phyloP scores from a whole-genome alignment of 129 eudicot genomes.

The Gnaphalium uliginosum region DNA sequence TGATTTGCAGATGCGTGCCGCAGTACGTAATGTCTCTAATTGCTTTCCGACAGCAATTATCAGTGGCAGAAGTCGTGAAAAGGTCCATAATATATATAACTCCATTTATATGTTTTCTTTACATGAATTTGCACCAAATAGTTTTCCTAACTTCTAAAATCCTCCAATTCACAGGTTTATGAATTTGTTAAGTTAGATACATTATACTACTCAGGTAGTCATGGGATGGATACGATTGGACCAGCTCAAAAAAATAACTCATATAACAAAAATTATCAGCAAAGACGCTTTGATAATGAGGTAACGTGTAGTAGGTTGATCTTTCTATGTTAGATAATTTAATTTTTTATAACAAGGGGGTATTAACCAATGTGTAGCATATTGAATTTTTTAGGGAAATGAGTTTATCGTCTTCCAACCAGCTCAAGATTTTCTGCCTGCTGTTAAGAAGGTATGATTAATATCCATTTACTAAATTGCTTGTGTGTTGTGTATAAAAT shows the following conservation, averaged over 20 bases:
- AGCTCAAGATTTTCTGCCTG: slow-evolving; percentile 36
- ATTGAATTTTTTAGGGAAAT: slow-evolving; percentile 30
- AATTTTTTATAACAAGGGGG: background rate
- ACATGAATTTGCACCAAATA: background rate
- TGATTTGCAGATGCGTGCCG: slow-evolving; percentile 45
- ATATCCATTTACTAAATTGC: background rate
- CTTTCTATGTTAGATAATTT: background rate
- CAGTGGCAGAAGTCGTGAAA: slow-evolving; percentile 56
- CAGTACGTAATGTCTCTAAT: slow-evolving; percentile 39
- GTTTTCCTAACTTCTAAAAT: background rate
- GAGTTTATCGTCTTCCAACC: slow-evolving; percentile 38
- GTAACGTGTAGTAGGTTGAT: slow-evolving; percentile 13
- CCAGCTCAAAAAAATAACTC: slow-evolving; percentile 34
- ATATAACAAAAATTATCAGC: slow-evolving; percentile 41
- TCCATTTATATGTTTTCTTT: slow-evolving; percentile 2
- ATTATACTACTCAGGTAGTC: slow-evolving; percentile 61
- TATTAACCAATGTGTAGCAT: background rate
- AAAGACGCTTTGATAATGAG: slow-evolving; percentile 39
- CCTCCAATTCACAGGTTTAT: slow-evolving; percentile 34
- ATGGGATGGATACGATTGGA: slow-evolving; percentile 55
- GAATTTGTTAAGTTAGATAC: slow-evolving; percentile 50
- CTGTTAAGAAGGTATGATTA: slow-evolving; percentile 19
- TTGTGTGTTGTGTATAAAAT: background rate
- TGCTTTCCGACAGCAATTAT: slow-evolving; percentile 63
- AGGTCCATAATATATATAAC: slow-evolving; percentile 30